Conservation (phyloP, 805 yeast species). For the Candida saitoana region DNA sequence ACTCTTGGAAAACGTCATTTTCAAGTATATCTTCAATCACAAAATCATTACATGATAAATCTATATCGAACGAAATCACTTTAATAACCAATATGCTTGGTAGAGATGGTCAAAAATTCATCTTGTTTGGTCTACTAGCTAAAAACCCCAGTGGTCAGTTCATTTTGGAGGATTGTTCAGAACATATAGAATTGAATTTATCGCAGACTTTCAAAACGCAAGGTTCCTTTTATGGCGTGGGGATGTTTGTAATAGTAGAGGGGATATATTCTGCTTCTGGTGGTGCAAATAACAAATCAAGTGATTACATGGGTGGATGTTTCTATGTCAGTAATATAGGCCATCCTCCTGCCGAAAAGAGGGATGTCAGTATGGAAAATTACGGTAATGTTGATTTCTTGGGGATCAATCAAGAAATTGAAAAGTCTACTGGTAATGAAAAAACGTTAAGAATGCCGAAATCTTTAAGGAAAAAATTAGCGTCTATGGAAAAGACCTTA, state of each 20-base stretch:
- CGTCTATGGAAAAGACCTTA: constrained; percentile 52
- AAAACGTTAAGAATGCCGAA: constrained; percentile 54
- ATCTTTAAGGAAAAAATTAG: constrained; percentile 51
- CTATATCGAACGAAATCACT: constrained; percentile 45
- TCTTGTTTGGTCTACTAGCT: constrained; percentile 72
- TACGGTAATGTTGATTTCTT: constrained; percentile 76
- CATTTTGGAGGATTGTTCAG: constrained; percentile 79
- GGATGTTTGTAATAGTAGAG: constrained; percentile 75
- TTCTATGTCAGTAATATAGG: constrained; percentile 74
- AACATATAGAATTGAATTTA: constrained; percentile 63
- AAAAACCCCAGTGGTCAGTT: constrained; percentile 62
- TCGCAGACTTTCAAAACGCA: constrained; percentile 57
- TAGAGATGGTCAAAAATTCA: constrained; percentile 69
- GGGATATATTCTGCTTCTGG: constrained; percentile 77
- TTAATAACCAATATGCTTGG: constrained; percentile 83
- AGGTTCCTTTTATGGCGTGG: constrained; percentile 66
- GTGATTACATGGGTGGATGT: constrained; percentile 34
- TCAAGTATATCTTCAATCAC: constrained; percentile 43
- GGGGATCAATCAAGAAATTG: constrained; percentile 34
- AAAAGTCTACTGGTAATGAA: constrained; percentile 27
- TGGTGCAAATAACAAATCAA: constrained; percentile 31
- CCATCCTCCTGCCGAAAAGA: constrained; percentile 84
- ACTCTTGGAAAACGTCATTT: constrained; percentile 44
- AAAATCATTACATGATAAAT: constrained; percentile 14
- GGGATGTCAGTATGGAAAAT: constrained; percentile 62